Evolutionary conservation across 2,329 filamentous ascomycete genomes (phyloP).

Genomic region (Lomentospora prolificans): DNA sequence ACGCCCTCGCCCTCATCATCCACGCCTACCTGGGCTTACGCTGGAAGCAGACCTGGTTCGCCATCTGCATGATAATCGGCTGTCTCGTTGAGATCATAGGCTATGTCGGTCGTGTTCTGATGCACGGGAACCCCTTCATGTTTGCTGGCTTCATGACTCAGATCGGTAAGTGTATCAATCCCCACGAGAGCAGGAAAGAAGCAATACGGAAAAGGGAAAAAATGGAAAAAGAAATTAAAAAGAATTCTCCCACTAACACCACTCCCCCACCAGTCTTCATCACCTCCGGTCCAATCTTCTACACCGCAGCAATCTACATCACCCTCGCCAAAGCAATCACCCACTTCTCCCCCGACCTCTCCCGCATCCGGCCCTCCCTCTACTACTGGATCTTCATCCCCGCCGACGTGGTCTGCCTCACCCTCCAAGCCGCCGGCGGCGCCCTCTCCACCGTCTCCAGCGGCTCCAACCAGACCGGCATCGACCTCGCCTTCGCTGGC

Average conservation of each 20-base stretch:
- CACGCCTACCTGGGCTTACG: slow-evolving; percentile 35
- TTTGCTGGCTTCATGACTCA: slow-evolving; percentile 56
- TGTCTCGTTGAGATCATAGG: slow-evolving; percentile 50
- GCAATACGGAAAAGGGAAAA: not conserved
- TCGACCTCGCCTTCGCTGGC: slow-evolving; percentile 36
- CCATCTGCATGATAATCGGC: slow-evolving; percentile 43
- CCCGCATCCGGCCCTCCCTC: slow-evolving; percentile 31
- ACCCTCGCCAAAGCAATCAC: slow-evolving; percentile 34
- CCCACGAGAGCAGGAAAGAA: not conserved
- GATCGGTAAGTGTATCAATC: slow-evolving; percentile 34
- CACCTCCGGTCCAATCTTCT: slow-evolving; percentile 36
- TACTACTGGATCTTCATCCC: slow-evolving; percentile 42
- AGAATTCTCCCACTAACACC: slow-evolving; percentile 4
- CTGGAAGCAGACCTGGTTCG: slow-evolving; percentile 39
- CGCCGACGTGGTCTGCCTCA: slow-evolving; percentile 45
- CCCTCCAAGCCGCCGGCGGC: slow-evolving; percentile 47
- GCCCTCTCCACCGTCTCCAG: slow-evolving; percentile 35
- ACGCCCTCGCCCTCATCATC: slow-evolving; percentile 32
- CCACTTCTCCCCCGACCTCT: slow-evolving; percentile 26
- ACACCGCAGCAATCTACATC: slow-evolving; percentile 57
- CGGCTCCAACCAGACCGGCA: slow-evolving; percentile 27
- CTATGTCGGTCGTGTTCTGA: slow-evolving; percentile 49
- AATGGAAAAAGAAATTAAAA: not conserved
- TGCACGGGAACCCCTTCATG: slow-evolving; percentile 47
- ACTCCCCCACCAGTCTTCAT: slow-evolving; percentile 35